phyloP scores from a whole-genome alignment of 2,329 filamentous ascomycete species.

The Lasiodiplodia theobromae region DNA sequence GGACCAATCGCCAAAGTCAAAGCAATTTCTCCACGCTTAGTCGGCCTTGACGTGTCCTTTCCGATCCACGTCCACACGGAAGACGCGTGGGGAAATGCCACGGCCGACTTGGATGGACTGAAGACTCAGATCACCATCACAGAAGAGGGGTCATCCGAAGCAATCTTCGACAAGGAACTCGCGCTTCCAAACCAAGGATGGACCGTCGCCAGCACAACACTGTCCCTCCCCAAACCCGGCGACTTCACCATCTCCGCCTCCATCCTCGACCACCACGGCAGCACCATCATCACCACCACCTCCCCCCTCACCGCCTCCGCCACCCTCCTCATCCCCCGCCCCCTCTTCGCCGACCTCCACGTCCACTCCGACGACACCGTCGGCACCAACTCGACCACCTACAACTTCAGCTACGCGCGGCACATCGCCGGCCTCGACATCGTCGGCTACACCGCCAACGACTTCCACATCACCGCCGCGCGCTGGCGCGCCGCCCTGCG shows the following conservation, averaged over 20 bases:
- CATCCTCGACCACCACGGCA: neutral
- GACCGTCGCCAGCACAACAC: neutral
- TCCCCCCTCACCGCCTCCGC: constrained; percentile 33
- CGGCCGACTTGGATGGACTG: constrained; percentile 29
- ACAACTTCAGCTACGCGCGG: constrained; percentile 49
- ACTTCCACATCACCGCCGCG: constrained; percentile 47
- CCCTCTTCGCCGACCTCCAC: constrained; percentile 46
- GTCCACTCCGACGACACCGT: constrained; percentile 50
- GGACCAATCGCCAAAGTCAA: constrained; percentile 36
- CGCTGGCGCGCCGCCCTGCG: constrained; percentile 33
- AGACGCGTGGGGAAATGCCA: constrained; percentile 42
- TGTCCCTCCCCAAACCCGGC: neutral
- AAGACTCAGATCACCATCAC: neutral
- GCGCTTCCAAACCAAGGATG: neutral
- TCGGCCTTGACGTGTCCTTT: neutral
- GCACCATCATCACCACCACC: neutral
- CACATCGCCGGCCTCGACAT: constrained; percentile 47
- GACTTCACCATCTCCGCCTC: neutral
- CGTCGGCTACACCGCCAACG: constrained; percentile 50
- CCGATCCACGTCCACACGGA: neutral
- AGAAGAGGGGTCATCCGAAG: neutral
- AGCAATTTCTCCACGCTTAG: constrained; percentile 35
- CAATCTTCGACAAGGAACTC: neutral
- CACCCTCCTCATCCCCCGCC: constrained; percentile 35
- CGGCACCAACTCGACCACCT: constrained; percentile 45